A percentile compares a stretch with the other conserved stretches of the same genome.
Evolutionary conservation across 768 basidiomycete species (phyloP).

Genomic region (Tulasnella sp.): DNA sequence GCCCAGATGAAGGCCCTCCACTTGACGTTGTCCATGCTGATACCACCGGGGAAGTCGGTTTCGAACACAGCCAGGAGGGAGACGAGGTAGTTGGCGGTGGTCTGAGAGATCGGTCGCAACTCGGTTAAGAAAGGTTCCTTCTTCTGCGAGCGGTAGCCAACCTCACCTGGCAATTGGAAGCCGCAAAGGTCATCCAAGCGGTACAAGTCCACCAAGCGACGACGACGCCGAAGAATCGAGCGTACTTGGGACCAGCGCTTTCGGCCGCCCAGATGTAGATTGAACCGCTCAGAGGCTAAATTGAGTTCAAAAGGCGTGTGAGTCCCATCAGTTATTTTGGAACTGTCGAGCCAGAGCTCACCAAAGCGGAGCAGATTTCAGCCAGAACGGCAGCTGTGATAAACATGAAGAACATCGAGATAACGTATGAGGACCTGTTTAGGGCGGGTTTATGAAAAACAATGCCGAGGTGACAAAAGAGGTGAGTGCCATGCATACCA

Average conservation of each 20-base stretch:
- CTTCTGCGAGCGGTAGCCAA: background rate
- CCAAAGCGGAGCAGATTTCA: conserved; percentile 80
- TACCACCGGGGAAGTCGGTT: conserved; percentile 74
- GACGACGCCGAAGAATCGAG: conserved; percentile 77
- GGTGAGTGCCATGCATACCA: conserved; percentile 45
- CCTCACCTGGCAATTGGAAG: conserved; percentile 75
- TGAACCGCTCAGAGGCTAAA: conserved; percentile 65
- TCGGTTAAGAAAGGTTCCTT: background rate
- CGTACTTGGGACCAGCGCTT: conserved; percentile 81
- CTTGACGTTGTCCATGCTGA: conserved; percentile 60
- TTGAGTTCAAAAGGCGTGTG: background rate
- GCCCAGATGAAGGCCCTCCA: conserved; percentile 84
- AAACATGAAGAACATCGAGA: conserved; percentile 78
- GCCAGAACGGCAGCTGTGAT: conserved; percentile 83
- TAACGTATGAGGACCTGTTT: conserved; percentile 70
- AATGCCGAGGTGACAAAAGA: background rate
- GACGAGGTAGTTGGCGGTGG: conserved; percentile 82
- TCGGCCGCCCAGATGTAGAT: conserved; percentile 95
- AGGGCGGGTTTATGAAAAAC: background rate
- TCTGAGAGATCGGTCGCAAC: conserved; percentile 37
- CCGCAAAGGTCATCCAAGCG: conserved; percentile 94
- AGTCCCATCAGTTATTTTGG: background rate
- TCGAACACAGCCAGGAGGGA: conserved; percentile 77
- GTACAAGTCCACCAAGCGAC: conserved; percentile 93
- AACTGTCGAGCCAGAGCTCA: conserved; percentile 17